A percentile compares a stretch with the other conserved stretches of the same genome.
These are phyloP conservation scores for Hanseniaspora nectarophila DNA, from an alignment of 805 yeast species.

Conservation along the genomic window DNA sequence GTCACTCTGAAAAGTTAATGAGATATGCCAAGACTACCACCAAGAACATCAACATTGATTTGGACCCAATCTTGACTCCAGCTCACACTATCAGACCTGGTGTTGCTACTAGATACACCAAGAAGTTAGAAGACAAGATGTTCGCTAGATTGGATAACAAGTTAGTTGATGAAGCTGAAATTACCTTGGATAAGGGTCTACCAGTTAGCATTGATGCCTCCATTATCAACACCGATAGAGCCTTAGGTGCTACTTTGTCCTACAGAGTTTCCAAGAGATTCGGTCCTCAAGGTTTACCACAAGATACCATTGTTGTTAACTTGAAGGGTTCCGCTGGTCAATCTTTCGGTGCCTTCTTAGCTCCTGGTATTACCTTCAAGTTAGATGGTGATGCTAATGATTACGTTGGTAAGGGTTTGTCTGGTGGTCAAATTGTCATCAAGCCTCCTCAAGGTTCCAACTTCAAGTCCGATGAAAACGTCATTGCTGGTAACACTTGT, in stretches of 20 bases:
- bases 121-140: constrained; percentile 87
- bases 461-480: constrained; percentile 92
- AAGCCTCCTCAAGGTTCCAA: constrained; percentile 77
- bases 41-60: constrained; percentile 81
- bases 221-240: constrained; percentile 91
- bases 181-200: constrained; percentile 89
- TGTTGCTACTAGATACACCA: constrained; percentile 81
- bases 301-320: constrained; percentile 89
- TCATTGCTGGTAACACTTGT: constrained; percentile 93
- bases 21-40: constrained; percentile 81
- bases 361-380: constrained; percentile 89
- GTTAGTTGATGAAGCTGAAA: constrained; percentile 88
- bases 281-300: constrained; percentile 89
- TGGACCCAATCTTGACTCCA: constrained; percentile 89
- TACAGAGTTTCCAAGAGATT: constrained; percentile 86
- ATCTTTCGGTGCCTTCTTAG: constrained; percentile 94
- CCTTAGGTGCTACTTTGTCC: constrained; percentile 87
- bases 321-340: constrained; percentile 93
- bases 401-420: constrained; percentile 92
- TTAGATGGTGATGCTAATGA: constrained; percentile 96
- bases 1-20: constrained; percentile 80
- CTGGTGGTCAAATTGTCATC: constrained; percentile 87
- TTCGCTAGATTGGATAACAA: constrained; percentile 92
- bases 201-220: constrained; percentile 91
- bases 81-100: constrained; percentile 95